Base-by-base conservation (phyloP, 352 stramenopile genomes). In the Phytophthora kernoviae region DNA sequence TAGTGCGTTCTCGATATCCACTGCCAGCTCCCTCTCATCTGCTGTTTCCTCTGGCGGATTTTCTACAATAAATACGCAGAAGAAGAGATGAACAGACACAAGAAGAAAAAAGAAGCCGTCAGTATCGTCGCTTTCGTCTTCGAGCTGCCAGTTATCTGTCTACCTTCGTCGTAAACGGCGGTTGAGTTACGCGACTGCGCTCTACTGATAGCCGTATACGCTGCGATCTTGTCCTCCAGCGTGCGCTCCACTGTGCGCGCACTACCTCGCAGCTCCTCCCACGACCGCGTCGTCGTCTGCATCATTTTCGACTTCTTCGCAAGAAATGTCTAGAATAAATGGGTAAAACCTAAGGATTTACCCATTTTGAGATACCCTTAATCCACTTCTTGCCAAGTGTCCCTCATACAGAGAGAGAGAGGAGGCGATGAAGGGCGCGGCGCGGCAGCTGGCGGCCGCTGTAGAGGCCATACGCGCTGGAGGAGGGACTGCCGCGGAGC, bases 151-250 rank as follows among this genome's bases (percentile, higher is more conserved):
- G 37, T 21, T 30, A 18, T 5, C 43, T 4, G 8, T 53, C 20
- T 20, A 96, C 84, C 84, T 73, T 90, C 78, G 47, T 94, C 85
- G 53, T 81, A 90, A 5, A 41, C 55, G 8, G 48, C 39, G 4
- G 52, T 39, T 30, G 45, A 39, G 24, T 52, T 56, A 45, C 81
- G 84, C 43, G 61, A 53, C 26, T 77, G 73, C 34, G 57, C 68
- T 65, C 73, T 86, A 54, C 81, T 91, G 18, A 86, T 73, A 2
- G 75, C 60, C 15, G 73, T 87, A 36, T 90, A 94, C 0, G 84
- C 61, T 12, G 79, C 74, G 44, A 93, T 88, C 52, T 96, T 94
- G 53, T 93, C 85, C 68, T 93, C 87, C 44, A 96, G 70, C 47
- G 80, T 75, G 22, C 73, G 81, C 70, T 96, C 87, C n/a, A 84